Base-by-base conservation (phyloP, 1,139 yeast genomes). In the Ashbya aceris region DNA sequence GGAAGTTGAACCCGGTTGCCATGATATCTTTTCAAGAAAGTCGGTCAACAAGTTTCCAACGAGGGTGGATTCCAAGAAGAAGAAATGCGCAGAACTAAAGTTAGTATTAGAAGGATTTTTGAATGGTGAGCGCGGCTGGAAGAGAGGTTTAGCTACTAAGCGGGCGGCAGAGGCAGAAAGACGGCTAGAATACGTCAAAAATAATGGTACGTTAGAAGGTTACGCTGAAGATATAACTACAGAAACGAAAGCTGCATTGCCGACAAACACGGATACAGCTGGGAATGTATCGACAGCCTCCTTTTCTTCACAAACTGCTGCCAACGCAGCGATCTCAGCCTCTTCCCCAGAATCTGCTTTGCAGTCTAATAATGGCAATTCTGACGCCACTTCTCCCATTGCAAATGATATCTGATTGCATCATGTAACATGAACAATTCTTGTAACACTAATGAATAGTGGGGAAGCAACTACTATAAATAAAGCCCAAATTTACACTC, bases 1-100 rank as follows among this genome's bases (percentile, higher is more conserved):
- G 53, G 80, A 83, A 56, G 86, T 89, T 58, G 95, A 85, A 57
- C 73, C 82, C 3, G 81, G 76, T n/a, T 77, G 95, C 0, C 78
- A 76, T 50, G 98, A 91, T 64, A 82, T 81, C 50, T 87, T 83
- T 56, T 74, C 86, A 2, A 68, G 86, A 36, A 71, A 70, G 46
- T 61, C 76, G 1, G 40, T 55, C 30, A 57, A 59, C 33, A 52
- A 40, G 36, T 58, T 45, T 38, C 62, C 62, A 5, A 40, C 30
- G 5, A 48, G 66, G 11, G 55, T 56, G 11, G 62, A 60, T 27
- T 4, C 7, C 9, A 34, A 23, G 37, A 34, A 23, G 29, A 34
- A 34, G 14, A 58, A 52, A 38, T 52, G 60, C 30, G 49, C 55
- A n/a, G 49, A 35, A 43, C 43, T 39, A 51, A 52, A 41, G 44